These are phyloP conservation scores for Podila epicladia DNA, from an alignment of 192 early-diverging fungal species.

Conservation along the genomic window DNA sequence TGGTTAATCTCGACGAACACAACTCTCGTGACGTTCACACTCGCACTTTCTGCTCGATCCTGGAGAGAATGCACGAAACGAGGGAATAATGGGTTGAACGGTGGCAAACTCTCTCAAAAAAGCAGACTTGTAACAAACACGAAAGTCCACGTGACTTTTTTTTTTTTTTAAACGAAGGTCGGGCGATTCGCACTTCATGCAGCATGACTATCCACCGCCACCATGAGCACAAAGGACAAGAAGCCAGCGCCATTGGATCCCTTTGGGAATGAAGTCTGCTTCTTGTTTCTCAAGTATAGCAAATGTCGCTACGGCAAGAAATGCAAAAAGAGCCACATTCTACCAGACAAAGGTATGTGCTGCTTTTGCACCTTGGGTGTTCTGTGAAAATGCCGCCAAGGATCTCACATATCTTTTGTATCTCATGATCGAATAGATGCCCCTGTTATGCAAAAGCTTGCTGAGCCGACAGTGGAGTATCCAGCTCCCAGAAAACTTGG, in stretches of 20 bases:
- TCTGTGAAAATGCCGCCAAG: neutral
- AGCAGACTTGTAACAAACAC: no score
- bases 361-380: neutral
- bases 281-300: conserved; percentile 57
- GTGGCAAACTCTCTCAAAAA: no score
- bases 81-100: no score
- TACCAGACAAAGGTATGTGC: conserved; percentile 33
- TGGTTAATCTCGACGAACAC: neutral
- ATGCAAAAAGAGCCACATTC: conserved; percentile 43
- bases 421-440: conserved; percentile 8
- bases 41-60: neutral
- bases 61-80: no score
- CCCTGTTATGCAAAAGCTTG: conserved; percentile 17
- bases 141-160: no score
- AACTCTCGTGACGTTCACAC: neutral
- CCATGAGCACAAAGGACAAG: neutral
- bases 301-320: conserved; percentile 46
- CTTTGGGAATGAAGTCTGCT: conserved; percentile 51
- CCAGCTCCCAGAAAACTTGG: neutral
- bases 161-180: no score
- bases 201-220: no score
- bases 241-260: conserved; percentile 26
- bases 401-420: neutral
- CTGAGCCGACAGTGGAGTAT: neutral
- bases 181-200: no score